These are phyloP conservation scores for Ilex aquifolium DNA, from an alignment of 257 asterid species.

Conservation along the genomic window DNA sequence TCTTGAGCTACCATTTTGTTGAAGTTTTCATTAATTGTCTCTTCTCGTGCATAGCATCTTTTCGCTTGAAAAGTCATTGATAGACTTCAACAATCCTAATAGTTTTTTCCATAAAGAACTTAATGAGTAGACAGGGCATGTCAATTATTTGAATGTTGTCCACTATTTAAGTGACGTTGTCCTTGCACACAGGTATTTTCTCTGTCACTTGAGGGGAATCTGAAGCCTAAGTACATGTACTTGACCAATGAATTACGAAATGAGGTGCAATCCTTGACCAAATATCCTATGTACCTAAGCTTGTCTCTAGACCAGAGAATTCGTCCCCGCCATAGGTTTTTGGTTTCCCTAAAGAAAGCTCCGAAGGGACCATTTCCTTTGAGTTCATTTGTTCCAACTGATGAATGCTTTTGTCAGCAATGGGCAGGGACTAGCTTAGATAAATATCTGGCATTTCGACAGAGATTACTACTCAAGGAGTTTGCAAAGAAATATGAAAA, in stretches of 20 bases:
- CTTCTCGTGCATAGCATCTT: not conserved
- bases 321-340: slow-evolving; percentile 86
- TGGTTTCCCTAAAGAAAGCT: slow-evolving; percentile 83
- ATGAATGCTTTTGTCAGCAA: slow-evolving; percentile 86
- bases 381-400: slow-evolving; percentile 86
- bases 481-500: slow-evolving; percentile 76
- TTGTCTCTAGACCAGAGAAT: slow-evolving; percentile 91
- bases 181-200: slow-evolving; percentile 66
- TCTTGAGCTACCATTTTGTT: slow-evolving; percentile 5
- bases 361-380: slow-evolving; percentile 94
- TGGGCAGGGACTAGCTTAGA: slow-evolving; percentile 96
- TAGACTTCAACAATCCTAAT: not conserved
- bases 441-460: slow-evolving; percentile 78
- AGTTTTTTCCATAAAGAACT: not conserved
- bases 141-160: not conserved
- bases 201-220: slow-evolving; percentile 75
- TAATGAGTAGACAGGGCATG: not conserved
- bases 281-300: slow-evolving; percentile 85
- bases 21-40: not conserved
- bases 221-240: slow-evolving; percentile 89
- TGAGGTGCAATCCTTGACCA: slow-evolving; percentile 76
- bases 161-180: not conserved
- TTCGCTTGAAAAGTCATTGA: not conserved
- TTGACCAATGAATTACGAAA: slow-evolving; percentile 81
- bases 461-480: slow-evolving; percentile 72